Conservation (phyloP, 768 basidiomycete species). For the Mycena latifolia region DNA sequence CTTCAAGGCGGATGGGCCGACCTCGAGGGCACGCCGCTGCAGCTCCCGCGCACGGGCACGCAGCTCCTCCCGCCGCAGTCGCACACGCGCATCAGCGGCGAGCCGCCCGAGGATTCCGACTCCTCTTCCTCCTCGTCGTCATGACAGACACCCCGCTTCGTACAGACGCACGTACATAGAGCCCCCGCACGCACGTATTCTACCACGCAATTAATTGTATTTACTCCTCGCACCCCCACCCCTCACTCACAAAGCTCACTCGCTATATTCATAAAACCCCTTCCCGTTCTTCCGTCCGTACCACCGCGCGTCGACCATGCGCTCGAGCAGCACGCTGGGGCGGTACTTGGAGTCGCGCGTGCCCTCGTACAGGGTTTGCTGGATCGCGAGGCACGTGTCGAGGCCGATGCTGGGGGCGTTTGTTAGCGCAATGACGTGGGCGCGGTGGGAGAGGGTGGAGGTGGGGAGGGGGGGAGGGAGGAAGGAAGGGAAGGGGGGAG, state of each 20-base stretch:
- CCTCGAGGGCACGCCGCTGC: constrained; percentile 70
- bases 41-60: constrained; percentile 58
- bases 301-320: constrained; percentile 98
- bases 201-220: neutral
- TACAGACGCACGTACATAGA: no score
- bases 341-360: constrained; percentile 97
- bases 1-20: constrained; percentile 74
- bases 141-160: no score
- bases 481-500: neutral
- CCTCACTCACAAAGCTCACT: no score
- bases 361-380: constrained; percentile 88
- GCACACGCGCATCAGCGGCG: constrained; percentile 3
- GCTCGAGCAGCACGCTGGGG: constrained; percentile 87
- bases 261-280: constrained; percentile 90
- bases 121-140: neutral
- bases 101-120: neutral
- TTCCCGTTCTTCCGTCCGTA: constrained; percentile 93
- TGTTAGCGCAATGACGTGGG: no score
- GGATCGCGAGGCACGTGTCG: constrained; percentile 95
- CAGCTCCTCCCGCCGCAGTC: constrained; percentile 43
- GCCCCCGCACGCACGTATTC: neutral
- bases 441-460: constrained; percentile 4
- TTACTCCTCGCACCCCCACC: neutral
- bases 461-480: neutral
- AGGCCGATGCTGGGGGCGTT: constrained; percentile 98